Evolutionary conservation across 2,329 filamentous ascomycete species (phyloP).

Genomic region (Diplodia mutila): DNA sequence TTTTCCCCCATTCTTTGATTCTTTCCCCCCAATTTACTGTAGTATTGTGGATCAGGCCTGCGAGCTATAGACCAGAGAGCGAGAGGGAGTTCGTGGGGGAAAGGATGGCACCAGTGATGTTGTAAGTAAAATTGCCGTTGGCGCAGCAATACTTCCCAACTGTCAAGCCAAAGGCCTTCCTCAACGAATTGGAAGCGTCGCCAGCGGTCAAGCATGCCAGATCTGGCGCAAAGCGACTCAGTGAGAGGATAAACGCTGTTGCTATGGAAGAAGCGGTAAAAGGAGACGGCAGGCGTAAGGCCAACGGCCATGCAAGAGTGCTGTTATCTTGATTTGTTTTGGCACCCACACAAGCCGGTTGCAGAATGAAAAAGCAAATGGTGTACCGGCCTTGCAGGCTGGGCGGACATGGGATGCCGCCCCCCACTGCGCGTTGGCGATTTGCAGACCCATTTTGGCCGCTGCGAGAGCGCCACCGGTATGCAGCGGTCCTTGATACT

Average conservation of each 20-base stretch:
- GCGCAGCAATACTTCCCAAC: background rate
- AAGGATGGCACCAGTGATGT: too few relatives aligned
- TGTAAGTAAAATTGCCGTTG: too few relatives aligned
- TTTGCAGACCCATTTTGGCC: constrained; percentile 18
- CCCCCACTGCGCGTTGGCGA: background rate
- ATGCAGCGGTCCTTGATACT: background rate
- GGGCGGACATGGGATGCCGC: background rate
- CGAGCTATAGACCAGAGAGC: too few relatives aligned
- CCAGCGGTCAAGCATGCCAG: background rate
- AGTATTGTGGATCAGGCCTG: background rate
- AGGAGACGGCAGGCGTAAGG: background rate
- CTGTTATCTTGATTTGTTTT: constrained; percentile 1
- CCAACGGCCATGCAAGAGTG: background rate
- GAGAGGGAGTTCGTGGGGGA: too few relatives aligned
- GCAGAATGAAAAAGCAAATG: background rate
- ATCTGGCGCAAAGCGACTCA: background rate
- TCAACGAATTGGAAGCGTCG: too few relatives aligned
- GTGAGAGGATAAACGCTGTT: background rate
- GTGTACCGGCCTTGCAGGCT: constrained; percentile 6
- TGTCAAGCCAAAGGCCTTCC: background rate
- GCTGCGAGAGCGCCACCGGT: constrained; percentile 13
- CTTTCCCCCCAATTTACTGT: background rate
- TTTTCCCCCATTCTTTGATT: background rate
- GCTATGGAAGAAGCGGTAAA: background rate
- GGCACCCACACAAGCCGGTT: background rate